A percentile compares a stretch with the other conserved stretches of the same genome.
These are phyloP conservation scores for Populus nigra DNA, from an alignment of 345 rosid genomes.

Conservation along the genomic window DNA sequence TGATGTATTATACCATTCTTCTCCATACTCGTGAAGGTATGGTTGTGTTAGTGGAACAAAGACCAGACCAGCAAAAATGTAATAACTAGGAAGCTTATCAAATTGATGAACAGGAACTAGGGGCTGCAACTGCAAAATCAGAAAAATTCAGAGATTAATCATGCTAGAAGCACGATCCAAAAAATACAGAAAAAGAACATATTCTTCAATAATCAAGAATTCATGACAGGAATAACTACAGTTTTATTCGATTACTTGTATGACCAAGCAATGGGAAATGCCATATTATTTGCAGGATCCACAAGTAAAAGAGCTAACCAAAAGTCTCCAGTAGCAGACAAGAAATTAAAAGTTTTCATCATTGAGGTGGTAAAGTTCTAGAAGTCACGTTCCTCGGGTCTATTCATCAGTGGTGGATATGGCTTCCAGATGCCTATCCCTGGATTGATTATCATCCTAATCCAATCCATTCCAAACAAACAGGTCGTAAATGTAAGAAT, in stretches of 20 bases:
- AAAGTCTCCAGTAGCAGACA: neutral
- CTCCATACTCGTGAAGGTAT: constrained; percentile 86
- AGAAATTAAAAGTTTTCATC: neutral
- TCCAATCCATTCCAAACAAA: neutral
- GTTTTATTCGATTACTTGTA: neutral
- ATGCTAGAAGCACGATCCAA: neutral
- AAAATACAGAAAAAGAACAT: neutral
- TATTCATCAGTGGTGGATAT: neutral
- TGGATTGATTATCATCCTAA: neutral
- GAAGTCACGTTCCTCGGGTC: neutral
- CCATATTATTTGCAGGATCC: neutral
- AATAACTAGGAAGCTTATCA: constrained; percentile 81
- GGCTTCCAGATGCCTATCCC: neutral
- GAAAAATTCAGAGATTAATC: neutral
- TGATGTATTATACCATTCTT: constrained; percentile 87
- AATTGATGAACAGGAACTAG: constrained; percentile 89
- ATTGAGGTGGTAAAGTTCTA: neutral
- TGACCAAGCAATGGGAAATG: neutral
- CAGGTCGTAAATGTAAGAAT: neutral
- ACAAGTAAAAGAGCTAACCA: neutral
- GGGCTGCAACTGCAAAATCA: constrained; percentile 65
- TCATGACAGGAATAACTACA: neutral
- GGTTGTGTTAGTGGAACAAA: constrained; percentile 86
- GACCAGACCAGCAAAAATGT: constrained; percentile 90
- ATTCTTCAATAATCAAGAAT: neutral